These are phyloP conservation scores for Microsporum canis DNA, from an alignment of 2,329 filamentous ascomycete species.

Conservation along the genomic window DNA sequence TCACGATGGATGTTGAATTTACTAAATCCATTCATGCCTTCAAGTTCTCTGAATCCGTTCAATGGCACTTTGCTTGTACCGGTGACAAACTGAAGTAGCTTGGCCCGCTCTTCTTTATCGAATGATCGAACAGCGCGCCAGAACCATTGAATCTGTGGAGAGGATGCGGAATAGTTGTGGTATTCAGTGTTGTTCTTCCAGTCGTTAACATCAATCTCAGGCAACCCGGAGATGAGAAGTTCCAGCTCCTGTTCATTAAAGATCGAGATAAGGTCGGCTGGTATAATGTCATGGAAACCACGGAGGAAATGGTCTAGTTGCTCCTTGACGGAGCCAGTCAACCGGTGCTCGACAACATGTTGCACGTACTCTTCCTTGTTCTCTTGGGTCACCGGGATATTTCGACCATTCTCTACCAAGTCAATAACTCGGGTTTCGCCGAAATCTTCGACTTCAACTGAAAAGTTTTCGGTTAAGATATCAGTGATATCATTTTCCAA, in stretches of 20 bases:
- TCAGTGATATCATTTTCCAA: slow-evolving; percentile 97
- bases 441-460: slow-evolving; percentile 86
- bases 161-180: slow-evolving; percentile 90
- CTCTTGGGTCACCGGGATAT: slow-evolving; percentile 88
- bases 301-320: slow-evolving; percentile 89
- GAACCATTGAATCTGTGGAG: slow-evolving; percentile 98
- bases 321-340: slow-evolving; percentile 82
- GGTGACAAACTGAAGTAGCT: slow-evolving; percentile 94
- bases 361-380: slow-evolving; percentile 98
- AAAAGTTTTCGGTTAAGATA: slow-evolving; percentile 93
- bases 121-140: slow-evolving; percentile 96
- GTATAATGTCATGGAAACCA: slow-evolving; percentile 97
- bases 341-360: slow-evolving; percentile 83
- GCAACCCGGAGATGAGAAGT: slow-evolving; percentile 87
- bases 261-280: slow-evolving; percentile 84
- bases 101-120: slow-evolving; percentile 96
- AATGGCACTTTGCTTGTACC: slow-evolving; percentile 96
- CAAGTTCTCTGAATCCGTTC: slow-evolving; percentile 96
- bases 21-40: slow-evolving; percentile 97
- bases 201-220: slow-evolving; percentile 95
- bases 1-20: slow-evolving; percentile 98
- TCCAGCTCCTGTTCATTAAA: slow-evolving; percentile 99
- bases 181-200: slow-evolving; percentile 99
- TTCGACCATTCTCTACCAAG: slow-evolving; percentile 73
- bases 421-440: slow-evolving; percentile 81